A percentile compares a stretch with the other conserved stretches of the same genome.
Evolutionary conservation across 2,329 filamentous ascomycete genomes (phyloP).

Genomic region (Aureobasidium sp.): DNA sequence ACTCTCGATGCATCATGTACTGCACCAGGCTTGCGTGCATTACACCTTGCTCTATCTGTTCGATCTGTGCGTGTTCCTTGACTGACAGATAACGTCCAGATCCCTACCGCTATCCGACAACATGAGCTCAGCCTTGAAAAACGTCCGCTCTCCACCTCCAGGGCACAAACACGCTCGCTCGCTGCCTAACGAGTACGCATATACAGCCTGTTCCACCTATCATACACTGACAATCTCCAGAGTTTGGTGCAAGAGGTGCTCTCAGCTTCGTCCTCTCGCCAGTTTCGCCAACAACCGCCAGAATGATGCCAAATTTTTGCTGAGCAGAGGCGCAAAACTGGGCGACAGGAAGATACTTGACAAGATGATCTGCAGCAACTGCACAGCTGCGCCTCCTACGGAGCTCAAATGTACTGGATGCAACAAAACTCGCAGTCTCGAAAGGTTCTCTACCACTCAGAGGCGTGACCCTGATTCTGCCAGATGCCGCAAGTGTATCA

Average conservation of each 20-base stretch:
- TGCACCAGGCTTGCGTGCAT: background rate
- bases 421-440: background rate
- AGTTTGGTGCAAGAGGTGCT: background rate
- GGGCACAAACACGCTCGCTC: background rate
- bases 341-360: background rate
- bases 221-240: background rate
- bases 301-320: background rate
- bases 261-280: background rate
- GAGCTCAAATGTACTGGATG: conserved; percentile 2
- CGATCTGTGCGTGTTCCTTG: background rate
- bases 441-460: background rate
- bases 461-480: background rate
- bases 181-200: background rate
- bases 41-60: background rate
- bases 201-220: too few species aligned
- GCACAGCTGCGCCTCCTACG: background rate
- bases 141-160: background rate
- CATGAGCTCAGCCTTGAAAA: background rate
- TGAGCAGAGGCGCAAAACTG: background rate
- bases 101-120: background rate
- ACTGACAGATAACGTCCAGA: background rate
- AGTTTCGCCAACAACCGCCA: background rate
- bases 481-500: background rate
- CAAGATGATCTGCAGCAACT: background rate
- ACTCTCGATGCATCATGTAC: background rate